Base-by-base conservation (phyloP, 2,329 filamentous ascomycete genomes). In the Fusarium sp. region DNA sequence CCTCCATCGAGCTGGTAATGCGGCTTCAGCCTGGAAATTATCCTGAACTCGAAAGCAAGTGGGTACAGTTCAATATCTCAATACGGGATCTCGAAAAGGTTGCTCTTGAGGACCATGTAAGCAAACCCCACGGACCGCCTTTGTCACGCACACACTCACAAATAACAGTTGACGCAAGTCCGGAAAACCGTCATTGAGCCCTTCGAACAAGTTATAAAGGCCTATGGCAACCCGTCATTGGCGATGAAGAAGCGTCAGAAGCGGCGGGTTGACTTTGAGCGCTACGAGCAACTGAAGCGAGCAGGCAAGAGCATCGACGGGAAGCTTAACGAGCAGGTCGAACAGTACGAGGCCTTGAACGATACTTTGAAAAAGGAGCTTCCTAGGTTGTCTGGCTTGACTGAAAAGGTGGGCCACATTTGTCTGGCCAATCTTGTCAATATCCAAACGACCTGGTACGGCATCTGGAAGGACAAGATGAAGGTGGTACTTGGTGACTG, bases 161-260 rank as follows among this genome's bases (percentile, higher is more conserved):
- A 41, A 67, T 37, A n/a, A 21, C 59, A 89, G 84, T 82, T 90
- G 64, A 79, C 82, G 9, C 87, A 91, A 75, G 91, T 98, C 46
- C 88, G 92, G 54, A 93, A 91, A 77, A 90, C 91, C 74, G 93
- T 97, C 50, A 93, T 97, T 67, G 91, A 94, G 71, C 95, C 93
- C 2, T 93, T 97, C 79, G 87, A 93, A 71, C 86, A 88, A 46
- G 86, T 94, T 30, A 91, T 96, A 77, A 90, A 92, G 75, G 85
- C 93, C 11, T 94, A 97, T 75, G 90, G 92, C 55, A 92, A 93
- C 37, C 94, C 95, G 3, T 92, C 94, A 50, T 88, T 94, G 62
- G 91, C 96, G 6, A 97, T 98, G 89, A 93, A 94, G 77, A 97
- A 98, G 82, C 91, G 96, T 25, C 91, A 94, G 73, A 98, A 98